Base-by-base conservation (phyloP, 176 grass and related monocot genomes). In the Saccharum spontaneum region DNA sequence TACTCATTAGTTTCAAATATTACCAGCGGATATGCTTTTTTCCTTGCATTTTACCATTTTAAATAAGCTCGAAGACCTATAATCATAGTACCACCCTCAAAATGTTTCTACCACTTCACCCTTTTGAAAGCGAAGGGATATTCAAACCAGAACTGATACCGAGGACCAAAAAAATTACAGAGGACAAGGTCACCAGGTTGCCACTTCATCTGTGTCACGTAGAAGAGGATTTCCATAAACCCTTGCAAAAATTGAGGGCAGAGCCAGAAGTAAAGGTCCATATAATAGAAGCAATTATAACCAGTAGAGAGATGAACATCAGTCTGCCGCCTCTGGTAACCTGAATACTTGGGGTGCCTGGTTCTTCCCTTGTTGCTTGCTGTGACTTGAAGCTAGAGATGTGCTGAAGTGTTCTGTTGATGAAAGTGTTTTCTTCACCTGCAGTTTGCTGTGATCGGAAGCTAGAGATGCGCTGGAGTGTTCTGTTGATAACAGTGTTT, bases 341-440 rank as follows among this genome's bases (percentile, higher is more conserved):
- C 82, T 85, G 74, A 63, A 78, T 67, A 71, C 69, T 46, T 38
- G 64, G 67, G 7, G 59, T 81, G 39, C 71, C 83, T 83, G 73
- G 54, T 60, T 75, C 48, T 90, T 83, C 86, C 20, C 73, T 44
- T 82, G 34, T 50, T n/a, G 34, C 50, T 67, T 87, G 89, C 37
- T 93, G 89, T 67, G 82, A 86, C 46, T 78, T 94, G 71, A 95
- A 98, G 88, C 88, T 98, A 44, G 97, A 98, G 55, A 94, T 89
- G 63, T 79, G 91, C 34, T 91, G 87, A 71, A 94, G 67, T 37
- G 92, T 90, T 87, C 83, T 91, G 83, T 87, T 87, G n/a, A 97
- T 85, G 45, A 87, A 82, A 44, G 77, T 84, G 48, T 71, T 89
- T 76, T 95, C 93, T 69, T 82, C 49, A 36, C 68, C 54, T 28